Evolutionary conservation across 306 rosid genomes (phyloP), one percentile per base, ranked within the genome.

Genomic region (Cotoneaster glaucophyllus): DNA sequence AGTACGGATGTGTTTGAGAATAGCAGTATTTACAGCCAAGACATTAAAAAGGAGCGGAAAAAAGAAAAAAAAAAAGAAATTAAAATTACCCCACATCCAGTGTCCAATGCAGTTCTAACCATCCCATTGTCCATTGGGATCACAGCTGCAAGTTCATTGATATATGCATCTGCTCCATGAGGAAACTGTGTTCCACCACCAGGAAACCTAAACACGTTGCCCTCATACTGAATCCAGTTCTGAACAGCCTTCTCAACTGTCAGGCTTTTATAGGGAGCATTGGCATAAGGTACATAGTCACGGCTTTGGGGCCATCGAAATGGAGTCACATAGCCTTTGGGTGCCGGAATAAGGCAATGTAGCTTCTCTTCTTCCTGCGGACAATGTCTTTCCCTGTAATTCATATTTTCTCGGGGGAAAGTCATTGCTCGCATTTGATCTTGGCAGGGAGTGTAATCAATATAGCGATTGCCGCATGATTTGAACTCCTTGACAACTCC

Each of bases 161-260:
- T 90, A 78, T 92, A 92, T 39, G 90, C 89, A 85, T 92, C 96
- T 53, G 97, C 96, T 64, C 97, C 97, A 5, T 83, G 82, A 57
- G 96, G 96, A 87, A 92, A 90, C 80, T 90, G 97, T 1, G 97
- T 90, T 73, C 97, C 96, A 48, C 97, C 96, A 80, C 96, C 92
- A 1, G 97, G 96, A 74, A 92, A 92, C 85, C 87, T 88, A 79
- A 92, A 90, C 74, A 92, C 92, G 79, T 84, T 87, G 64, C 97
- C 97, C 82, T 90, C 97, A 54, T 86, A 90, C 66, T 88, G 96
- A 79, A 90, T 88, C 97, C 97, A 92, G 78, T 92, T 92, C 82
- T 92, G 96, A 62, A 88, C 89, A 76, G 97, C 97, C 88, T 92
- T 92, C 86, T 89, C 97, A 65, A 92, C 91, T 22, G 96, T 88